These are phyloP conservation scores for Fusarium subglutinans DNA, from an alignment of 2,329 filamentous ascomycete species.

Conservation along the genomic window DNA sequence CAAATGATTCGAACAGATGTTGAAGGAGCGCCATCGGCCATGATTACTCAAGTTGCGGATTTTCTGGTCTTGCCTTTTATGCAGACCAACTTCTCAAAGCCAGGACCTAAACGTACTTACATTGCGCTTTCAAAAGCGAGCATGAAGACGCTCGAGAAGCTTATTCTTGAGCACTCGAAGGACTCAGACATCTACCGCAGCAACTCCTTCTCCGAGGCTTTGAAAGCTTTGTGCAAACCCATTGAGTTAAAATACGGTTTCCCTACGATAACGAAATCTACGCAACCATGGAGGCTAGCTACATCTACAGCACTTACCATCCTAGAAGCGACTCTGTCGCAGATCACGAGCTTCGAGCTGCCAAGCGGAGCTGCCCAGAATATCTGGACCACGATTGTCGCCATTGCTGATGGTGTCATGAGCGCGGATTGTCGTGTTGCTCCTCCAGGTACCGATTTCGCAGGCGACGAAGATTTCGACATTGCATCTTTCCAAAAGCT, in stretches of 20 bases:
- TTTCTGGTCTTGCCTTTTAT: slow-evolving; percentile 77
- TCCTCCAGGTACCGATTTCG: slow-evolving; percentile 58
- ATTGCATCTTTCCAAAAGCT: slow-evolving; percentile 77
- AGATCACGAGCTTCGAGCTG: slow-evolving; percentile 61
- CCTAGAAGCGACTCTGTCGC: slow-evolving; percentile 71
- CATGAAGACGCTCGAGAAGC: slow-evolving; percentile 73
- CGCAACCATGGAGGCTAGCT: slow-evolving; percentile 81
- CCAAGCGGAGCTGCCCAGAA: slow-evolving; percentile 57
- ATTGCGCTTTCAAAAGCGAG: slow-evolving; percentile 87
- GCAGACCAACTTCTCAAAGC: slow-evolving; percentile 46
- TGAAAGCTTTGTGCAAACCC: slow-evolving; percentile 74
- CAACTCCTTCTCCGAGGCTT: slow-evolving; percentile 70
- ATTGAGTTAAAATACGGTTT: slow-evolving; percentile 86
- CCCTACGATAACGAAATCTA: slow-evolving; percentile 73
- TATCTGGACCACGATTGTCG: slow-evolving; percentile 77
- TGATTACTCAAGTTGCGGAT: slow-evolving; percentile 75
- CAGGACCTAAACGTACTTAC: slow-evolving; percentile 74
- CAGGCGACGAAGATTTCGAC: slow-evolving; percentile 82
- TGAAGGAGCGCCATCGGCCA: slow-evolving; percentile 69
- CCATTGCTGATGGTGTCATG: slow-evolving; percentile 74
- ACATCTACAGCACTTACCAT: slow-evolving; percentile 76
- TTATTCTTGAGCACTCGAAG: slow-evolving; percentile 67
- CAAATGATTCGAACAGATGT: slow-evolving; percentile 74
- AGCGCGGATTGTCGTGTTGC: slow-evolving; percentile 67
- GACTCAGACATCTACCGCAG: slow-evolving; percentile 76